Base-by-base conservation (phyloP, 371 early-diverging fungal genomes). In the Mucor ambiguus region DNA sequence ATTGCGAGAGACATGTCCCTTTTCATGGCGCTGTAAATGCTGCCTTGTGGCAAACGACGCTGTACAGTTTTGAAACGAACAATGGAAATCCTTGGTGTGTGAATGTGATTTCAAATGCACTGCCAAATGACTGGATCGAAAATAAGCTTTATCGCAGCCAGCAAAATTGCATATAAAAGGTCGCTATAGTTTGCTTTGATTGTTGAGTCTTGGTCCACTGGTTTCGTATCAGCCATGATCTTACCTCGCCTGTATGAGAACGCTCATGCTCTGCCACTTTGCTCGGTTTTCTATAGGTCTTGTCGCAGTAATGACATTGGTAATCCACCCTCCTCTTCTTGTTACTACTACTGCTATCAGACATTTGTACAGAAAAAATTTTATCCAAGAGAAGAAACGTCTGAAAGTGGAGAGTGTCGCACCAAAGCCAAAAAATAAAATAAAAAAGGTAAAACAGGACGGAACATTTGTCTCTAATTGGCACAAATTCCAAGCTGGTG, bases 231-330 rank as follows among this genome's bases (percentile, higher is more conserved):
- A 5, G 8, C 14, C 14, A 37, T 37, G 14, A 14, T 37, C 11
- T 58, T 68, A 89, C 89, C 75, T 90, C 88, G 18, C 86, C 85
- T 3, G 88, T 85, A 73, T 90, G 92, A 1, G 77, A 67, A 33
- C 82, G 79, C 35, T 81, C 76, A 66, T 91, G 90, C 24, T 85
- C 84, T 9, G 38, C 56, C 0, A 89, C 75, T 61, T 86, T 81
- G 12, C 83, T 77, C 1, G 82, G 79, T 54, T 87, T 89, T 20
- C 75, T 70, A 61, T 86, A 91, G 0, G 75, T 32, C 60, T 87
- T 89, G 10, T 58, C 77, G 58, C 92, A 90, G 14, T 62, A 62
- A 12, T 57, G 41, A 14, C 72, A 72, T 7, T 58, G 33, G 26
- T 61, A 58, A 5, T 60, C 60, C 5, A 58, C 38, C 52, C 58